These are phyloP conservation scores for Pseudozyma tsukubaensis DNA, from an alignment of 1,284 basidiomycete species.

Conservation along the genomic window DNA sequence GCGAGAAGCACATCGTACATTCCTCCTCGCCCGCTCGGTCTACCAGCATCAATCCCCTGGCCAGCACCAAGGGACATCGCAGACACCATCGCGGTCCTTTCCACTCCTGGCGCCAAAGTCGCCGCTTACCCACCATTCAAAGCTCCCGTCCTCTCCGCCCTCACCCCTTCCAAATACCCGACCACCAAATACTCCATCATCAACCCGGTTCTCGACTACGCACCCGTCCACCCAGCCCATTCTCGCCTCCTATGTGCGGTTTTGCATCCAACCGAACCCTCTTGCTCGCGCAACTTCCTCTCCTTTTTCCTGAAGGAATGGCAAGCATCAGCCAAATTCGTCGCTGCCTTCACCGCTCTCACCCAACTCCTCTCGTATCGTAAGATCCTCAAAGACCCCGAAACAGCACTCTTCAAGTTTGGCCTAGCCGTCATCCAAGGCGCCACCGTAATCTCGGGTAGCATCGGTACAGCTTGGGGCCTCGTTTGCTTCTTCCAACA, in stretches of 20 bases:
- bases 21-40: constrained; percentile 51
- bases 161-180: constrained; percentile 53
- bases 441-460: constrained; percentile 61
- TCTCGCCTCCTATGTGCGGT: constrained; percentile 55
- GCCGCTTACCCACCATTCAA: constrained; percentile 58
- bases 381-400: constrained; percentile 55
- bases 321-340: constrained; percentile 55
- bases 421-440: constrained; percentile 53
- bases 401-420: constrained; percentile 58
- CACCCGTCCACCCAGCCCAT: constrained; percentile 61
- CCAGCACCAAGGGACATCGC: constrained; percentile 48
- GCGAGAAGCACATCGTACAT: constrained; percentile 57
- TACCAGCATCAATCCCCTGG: constrained; percentile 56
- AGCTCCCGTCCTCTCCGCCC: constrained; percentile 57
- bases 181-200: constrained; percentile 46
- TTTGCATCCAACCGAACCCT: constrained; percentile 59
- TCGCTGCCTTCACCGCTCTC: constrained; percentile 46
- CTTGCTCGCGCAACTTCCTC: constrained; percentile 49
- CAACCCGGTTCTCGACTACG: constrained; percentile 61
- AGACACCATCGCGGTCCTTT: constrained; percentile 54
- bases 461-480: constrained; percentile 60
- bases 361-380: constrained; percentile 35
- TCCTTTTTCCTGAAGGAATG: constrained; percentile 54
- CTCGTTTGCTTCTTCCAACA: constrained; percentile 61
- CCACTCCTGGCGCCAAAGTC: constrained; percentile 41